These are phyloP conservation scores for Setaria italica DNA, from an alignment of 202 grass and related monocot genomes.

Conservation along the genomic window DNA sequence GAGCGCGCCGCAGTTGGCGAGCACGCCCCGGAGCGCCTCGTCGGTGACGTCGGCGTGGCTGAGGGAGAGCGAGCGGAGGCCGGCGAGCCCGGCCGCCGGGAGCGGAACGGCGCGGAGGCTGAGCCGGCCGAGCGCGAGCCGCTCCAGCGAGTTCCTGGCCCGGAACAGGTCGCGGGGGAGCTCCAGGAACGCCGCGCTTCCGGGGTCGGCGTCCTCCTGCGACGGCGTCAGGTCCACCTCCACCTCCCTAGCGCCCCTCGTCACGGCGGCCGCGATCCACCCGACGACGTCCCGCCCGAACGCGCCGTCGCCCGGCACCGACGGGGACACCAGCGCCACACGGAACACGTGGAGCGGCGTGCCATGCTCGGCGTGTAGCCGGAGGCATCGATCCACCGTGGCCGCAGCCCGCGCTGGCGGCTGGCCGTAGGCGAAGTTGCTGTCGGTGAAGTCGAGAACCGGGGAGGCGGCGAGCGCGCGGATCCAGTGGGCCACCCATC, in stretches of 20 bases:
- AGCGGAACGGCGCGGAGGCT: constrained; percentile 28
- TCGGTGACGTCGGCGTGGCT: constrained; percentile 45
- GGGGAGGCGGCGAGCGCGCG: constrained; percentile 32
- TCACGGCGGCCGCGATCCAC: constrained; percentile 31
- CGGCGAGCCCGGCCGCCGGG: constrained; percentile 15
- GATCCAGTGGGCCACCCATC: constrained; percentile 46
- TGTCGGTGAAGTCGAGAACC: constrained; percentile 35
- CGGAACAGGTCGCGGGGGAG: constrained; percentile 43
- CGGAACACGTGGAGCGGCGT: constrained; percentile 37
- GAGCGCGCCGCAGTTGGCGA: constrained; percentile 39
- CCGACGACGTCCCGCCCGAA: constrained; percentile 28
- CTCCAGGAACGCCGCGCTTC: not conserved
- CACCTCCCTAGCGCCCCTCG: constrained; percentile 40
- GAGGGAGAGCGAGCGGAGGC: constrained; percentile 50
- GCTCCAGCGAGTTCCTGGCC: constrained; percentile 32
- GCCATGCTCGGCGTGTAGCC: constrained; percentile 35
- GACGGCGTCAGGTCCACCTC: constrained; percentile 46
- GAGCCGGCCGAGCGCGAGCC: constrained; percentile 44
- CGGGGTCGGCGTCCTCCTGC: not conserved
- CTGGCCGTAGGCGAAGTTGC: constrained; percentile 43
- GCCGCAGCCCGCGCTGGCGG: constrained; percentile 27
- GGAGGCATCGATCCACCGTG: constrained; percentile 45
- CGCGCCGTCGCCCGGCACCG: not conserved
- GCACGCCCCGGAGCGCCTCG: constrained; percentile 26
- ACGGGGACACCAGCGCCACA: constrained; percentile 14